Evolutionary conservation across 306 rosid species (phyloP).

Genomic region (Casuarina equisetifolia): DNA sequence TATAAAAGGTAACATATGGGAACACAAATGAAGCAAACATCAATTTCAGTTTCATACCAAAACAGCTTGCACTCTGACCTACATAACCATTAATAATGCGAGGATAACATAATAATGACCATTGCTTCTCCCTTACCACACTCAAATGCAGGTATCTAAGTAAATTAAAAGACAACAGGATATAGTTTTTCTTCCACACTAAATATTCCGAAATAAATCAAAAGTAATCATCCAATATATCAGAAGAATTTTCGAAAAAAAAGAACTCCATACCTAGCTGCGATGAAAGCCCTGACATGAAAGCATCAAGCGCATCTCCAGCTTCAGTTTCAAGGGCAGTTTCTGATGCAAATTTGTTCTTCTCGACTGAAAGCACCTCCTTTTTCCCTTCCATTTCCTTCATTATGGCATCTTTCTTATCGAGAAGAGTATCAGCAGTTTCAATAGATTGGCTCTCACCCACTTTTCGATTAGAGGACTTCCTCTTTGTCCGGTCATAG

Average conservation of each 20-base stretch:
- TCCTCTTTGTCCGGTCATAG: constrained; percentile 86
- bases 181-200: not conserved
- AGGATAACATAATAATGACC: not conserved
- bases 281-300: constrained; percentile 90
- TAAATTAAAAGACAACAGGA: constrained; percentile 5
- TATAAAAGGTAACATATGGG: not conserved
- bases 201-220: constrained; percentile 16
- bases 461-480: constrained; percentile 47
- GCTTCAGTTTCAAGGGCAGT: constrained; percentile 42
- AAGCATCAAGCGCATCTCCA: constrained; percentile 83
- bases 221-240: constrained; percentile 8
- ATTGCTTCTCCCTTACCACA: not conserved
- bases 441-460: constrained; percentile 71
- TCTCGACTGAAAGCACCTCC: constrained; percentile 62
- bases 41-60: not conserved
- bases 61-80: not conserved
- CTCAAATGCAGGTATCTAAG: constrained; percentile 5
- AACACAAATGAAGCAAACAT: constrained; percentile 1
- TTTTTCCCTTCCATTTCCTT: constrained; percentile 66
- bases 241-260: not conserved
- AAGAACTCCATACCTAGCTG: constrained; percentile 67
- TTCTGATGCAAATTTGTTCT: constrained; percentile 46
- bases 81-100: not conserved
- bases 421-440: constrained; percentile 89
- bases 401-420: constrained; percentile 68